phyloP scores from a whole-genome alignment of 176 grass and related monocot species.

The Musa beccarii region DNA sequence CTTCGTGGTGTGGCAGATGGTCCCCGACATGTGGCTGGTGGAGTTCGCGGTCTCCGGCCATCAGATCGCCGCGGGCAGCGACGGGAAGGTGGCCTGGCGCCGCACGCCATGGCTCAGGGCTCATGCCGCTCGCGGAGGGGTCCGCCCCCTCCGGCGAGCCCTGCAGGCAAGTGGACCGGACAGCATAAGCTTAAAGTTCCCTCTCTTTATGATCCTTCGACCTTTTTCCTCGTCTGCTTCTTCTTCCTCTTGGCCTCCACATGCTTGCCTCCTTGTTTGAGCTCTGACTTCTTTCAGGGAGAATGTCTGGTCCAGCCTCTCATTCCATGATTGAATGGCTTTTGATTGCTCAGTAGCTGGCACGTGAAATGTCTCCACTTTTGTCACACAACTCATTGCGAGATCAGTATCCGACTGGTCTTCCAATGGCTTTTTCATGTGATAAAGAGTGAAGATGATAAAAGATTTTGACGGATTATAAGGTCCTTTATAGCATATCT shows the following conservation, averaged over 20 bases:
- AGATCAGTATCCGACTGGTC: not conserved
- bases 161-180: conserved; percentile 58
- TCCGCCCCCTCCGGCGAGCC: conserved; percentile 74
- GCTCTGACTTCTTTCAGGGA: not conserved
- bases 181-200: not conserved
- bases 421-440: no score
- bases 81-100: conserved; percentile 86
- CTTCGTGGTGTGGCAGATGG: conserved; percentile 92
- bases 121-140: conserved; percentile 69
- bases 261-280: not conserved
- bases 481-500: not conserved
- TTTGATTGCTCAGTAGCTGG: not conserved
- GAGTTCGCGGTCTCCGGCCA: conserved; percentile 77
- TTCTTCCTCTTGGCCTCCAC: not conserved
- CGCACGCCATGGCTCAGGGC: conserved; percentile 90
- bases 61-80: conserved; percentile 72
- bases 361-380: conserved; percentile 1
- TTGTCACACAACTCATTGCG: not conserved
- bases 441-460: no score
- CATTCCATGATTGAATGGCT: not conserved
- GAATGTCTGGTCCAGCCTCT: conserved; percentile 10
- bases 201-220: not conserved
- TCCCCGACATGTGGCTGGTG: conserved; percentile 84
- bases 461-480: not conserved
- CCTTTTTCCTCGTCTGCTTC: no score